Percentiles rank a stretch among this genome's conserved stretches.
Evolutionary conservation across 805 yeast genomes (phyloP).

Genomic region (Kodamaea jinghongensis): DNA sequence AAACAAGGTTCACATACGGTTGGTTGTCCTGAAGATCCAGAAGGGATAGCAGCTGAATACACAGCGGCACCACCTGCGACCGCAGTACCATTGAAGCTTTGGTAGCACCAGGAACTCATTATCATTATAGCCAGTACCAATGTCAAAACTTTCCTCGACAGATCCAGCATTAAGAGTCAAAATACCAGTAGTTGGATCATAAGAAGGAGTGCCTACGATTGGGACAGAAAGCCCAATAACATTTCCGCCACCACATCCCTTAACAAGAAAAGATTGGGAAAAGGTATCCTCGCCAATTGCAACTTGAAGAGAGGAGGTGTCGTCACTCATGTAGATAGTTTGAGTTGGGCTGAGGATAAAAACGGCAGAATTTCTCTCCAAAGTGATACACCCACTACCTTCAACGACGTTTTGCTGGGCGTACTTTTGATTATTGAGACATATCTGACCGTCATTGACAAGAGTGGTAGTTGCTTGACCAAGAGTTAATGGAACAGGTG

Average conservation of each 20-base stretch:
- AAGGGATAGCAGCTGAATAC: conserved; percentile 3
- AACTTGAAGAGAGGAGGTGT: conserved; percentile 9
- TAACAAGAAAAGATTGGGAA: conserved; percentile 18
- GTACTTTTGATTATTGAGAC: conserved; percentile 21
- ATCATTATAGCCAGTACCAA: conserved; percentile 10
- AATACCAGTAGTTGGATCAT: conserved; percentile 14
- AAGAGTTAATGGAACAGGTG: not conserved
- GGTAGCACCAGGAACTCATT: conserved; percentile 3
- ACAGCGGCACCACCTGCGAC: conserved; percentile 9
- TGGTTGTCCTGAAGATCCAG: too few relatives aligned
- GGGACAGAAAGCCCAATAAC: conserved; percentile 15
- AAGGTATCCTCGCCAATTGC: conserved; percentile 13
- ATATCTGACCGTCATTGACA: conserved; percentile 16
- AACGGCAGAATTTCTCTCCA: conserved; percentile 12
- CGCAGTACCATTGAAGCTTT: not conserved
- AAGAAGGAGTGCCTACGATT: not conserved
- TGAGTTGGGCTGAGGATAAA: conserved; percentile 10
- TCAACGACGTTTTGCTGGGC: conserved; percentile 18
- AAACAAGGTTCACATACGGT: too few relatives aligned
- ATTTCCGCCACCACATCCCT: conserved; percentile 27
- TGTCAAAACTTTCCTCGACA: conserved; percentile 5
- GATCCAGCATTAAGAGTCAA: conserved; percentile 14
- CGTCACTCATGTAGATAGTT: conserved; percentile 9
- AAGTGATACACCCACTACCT: conserved; percentile 27
- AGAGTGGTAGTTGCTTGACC: not conserved